phyloP scores from a whole-genome alignment of 2,329 filamentous ascomycete genomes.

The Teratosphaeria destructans region DNA sequence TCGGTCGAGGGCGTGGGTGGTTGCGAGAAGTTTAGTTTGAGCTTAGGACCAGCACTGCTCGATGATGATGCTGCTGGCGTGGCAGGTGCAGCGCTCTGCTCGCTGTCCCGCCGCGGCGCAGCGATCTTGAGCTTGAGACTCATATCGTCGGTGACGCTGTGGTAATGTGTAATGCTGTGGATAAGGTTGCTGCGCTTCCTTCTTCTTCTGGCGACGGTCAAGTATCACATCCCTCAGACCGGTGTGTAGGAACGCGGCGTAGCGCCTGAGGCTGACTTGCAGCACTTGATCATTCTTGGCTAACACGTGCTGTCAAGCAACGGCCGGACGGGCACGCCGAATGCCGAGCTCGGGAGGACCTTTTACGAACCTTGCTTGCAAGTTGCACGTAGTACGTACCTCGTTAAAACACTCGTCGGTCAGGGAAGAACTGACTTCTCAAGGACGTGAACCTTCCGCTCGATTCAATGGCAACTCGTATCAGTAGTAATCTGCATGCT shows the following conservation, averaged over 20 bases:
- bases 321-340: neutral
- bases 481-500: too few relatives aligned
- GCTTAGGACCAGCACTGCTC: slow-evolving; percentile 8
- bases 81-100: slow-evolving; percentile 1
- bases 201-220: neutral
- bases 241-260: neutral
- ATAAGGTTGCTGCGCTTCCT: neutral
- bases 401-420: too few relatives aligned
- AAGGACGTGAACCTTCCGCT: too few relatives aligned
- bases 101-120: neutral
- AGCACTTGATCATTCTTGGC: neutral
- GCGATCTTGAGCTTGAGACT: slow-evolving; percentile 7
- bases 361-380: neutral
- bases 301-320: neutral
- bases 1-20: slow-evolving; percentile 20
- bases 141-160: slow-evolving; percentile 2
- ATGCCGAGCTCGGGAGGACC: neutral
- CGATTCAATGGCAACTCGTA: too few relatives aligned
- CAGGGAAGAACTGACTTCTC: too few relatives aligned
- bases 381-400: too few relatives aligned
- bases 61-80: slow-evolving; percentile 7
- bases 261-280: neutral
- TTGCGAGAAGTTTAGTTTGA: slow-evolving; percentile 14
- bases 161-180: neutral
- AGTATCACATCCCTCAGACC: neutral